Evolutionary conservation across 1,284 basidiomycete species (phyloP).

Genomic region (Cryptococcus deneoformans): DNA sequence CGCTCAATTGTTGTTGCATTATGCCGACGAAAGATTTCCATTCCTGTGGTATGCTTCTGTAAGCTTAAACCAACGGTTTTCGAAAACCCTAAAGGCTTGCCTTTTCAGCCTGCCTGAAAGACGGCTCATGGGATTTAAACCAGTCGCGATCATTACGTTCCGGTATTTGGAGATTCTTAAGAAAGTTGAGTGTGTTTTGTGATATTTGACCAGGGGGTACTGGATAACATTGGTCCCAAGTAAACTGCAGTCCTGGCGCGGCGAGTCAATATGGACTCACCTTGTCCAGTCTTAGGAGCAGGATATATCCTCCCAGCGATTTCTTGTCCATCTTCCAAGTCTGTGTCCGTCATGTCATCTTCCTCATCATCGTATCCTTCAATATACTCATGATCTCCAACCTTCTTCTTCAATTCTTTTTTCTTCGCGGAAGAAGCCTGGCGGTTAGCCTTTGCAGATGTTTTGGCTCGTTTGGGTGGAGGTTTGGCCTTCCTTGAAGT

Average conservation of each 20-base stretch:
- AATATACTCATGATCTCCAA: not conserved
- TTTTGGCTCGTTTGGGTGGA: too few relatives aligned
- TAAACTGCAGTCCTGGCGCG: too few relatives aligned
- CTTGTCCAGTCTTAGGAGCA: constrained; percentile 75
- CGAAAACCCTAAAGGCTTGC: constrained; percentile 16
- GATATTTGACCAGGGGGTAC: constrained; percentile 84
- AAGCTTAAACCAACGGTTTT: not conserved
- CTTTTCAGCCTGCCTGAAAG: constrained; percentile 74
- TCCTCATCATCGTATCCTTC: constrained; percentile 47
- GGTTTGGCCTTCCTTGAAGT: too few relatives aligned
- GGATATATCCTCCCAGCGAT: constrained; percentile 50
- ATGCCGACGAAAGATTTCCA: constrained; percentile 77
- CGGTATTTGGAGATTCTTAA: constrained; percentile 67
- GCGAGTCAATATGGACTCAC: too few relatives aligned
- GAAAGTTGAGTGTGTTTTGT: constrained; percentile 74
- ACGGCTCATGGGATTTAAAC: constrained; percentile 62
- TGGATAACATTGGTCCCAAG: constrained; percentile 48
- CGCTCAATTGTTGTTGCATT: constrained; percentile 63
- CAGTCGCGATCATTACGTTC: constrained; percentile 83
- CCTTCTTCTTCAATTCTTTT: constrained; percentile 3
- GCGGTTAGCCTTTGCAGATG: constrained; percentile 1
- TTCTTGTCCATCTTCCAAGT: constrained; percentile 60
- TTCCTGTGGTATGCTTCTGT: constrained; percentile 52
- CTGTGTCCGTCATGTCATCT: constrained; percentile 57
- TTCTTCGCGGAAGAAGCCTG: not conserved